A percentile compares a stretch with the other conserved stretches of the same genome.
Conservation (phyloP, 2,329 filamentous ascomycete genomes). For the Didymella pinodella region DNA sequence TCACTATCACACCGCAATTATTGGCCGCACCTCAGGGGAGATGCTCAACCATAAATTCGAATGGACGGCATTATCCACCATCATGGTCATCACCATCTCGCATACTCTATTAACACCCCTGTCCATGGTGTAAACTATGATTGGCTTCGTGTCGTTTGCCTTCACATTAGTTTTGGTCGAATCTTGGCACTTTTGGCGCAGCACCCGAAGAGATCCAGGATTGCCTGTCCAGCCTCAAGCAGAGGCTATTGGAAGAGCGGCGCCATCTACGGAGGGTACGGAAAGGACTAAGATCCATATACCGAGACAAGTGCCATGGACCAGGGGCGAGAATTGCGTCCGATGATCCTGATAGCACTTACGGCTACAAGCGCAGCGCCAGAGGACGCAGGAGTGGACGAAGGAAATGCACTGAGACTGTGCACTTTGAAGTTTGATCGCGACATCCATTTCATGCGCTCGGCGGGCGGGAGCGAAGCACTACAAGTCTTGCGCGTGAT, state of each 20-base stretch:
- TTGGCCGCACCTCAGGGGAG: not conserved
- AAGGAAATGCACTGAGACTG: conserved; percentile 12
- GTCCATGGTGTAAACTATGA: conserved; percentile 46
- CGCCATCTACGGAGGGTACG: conserved; percentile 43
- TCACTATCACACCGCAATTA: not conserved
- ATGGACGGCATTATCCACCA: not conserved
- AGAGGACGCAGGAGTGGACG: conserved; percentile 16
- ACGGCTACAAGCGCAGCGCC: conserved; percentile 10
- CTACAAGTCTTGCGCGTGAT: conserved; percentile 49
- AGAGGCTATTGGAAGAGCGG: conserved; percentile 53
- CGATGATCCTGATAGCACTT: conserved; percentile 21
- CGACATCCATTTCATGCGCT: conserved; percentile 34
- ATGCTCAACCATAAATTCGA: not conserved
- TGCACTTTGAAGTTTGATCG: conserved; percentile 35
- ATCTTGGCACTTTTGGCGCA: conserved; percentile 49
- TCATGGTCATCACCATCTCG: conserved; percentile 35
- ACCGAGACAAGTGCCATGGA: conserved; percentile 23
- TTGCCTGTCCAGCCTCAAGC: conserved; percentile 52
- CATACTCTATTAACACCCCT: conserved; percentile 44
- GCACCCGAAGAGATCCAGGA: conserved; percentile 52
- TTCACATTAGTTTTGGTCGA: conserved; percentile 55
- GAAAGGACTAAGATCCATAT: conserved; percentile 26
- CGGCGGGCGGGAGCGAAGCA: conserved; percentile 42
- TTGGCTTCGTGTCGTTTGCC: conserved; percentile 55
- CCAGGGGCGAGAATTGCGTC: conserved; percentile 16